Conservation (phyloP, 2,329 filamentous ascomycete species). For the Penicillium sp. region DNA sequence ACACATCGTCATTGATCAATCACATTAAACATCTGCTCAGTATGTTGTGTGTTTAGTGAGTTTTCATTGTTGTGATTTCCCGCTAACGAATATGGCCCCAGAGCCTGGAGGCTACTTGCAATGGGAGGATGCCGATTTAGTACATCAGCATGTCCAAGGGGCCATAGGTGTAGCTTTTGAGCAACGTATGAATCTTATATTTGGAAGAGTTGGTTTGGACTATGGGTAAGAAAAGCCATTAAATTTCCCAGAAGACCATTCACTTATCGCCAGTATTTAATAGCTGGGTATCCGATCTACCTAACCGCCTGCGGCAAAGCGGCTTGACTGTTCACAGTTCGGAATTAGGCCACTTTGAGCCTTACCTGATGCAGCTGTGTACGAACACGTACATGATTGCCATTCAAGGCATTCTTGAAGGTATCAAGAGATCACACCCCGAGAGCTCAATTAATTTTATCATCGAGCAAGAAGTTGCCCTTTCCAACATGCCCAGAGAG, state of each 20-base stretch:
- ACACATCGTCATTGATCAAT: slow-evolving; percentile 8
- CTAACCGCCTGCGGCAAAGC: background rate
- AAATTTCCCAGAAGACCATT: background rate
- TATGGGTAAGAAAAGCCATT: background rate
- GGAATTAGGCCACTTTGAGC: background rate
- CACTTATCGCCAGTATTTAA: background rate
- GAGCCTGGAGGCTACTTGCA: slow-evolving; percentile 25
- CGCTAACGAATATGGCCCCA: background rate
- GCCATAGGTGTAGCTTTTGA: slow-evolving; percentile 2
- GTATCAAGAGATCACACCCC: background rate
- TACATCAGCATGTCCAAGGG: slow-evolving; percentile 6
- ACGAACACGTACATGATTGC: slow-evolving; percentile 6
- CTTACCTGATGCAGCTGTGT: background rate
- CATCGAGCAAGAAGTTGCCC: background rate
- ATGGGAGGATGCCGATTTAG: slow-evolving; percentile 23
- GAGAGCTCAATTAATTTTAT: background rate
- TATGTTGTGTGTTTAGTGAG: slow-evolving; percentile 12
- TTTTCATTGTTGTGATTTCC: background rate
- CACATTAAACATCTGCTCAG: slow-evolving; percentile 15
- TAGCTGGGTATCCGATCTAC: background rate
- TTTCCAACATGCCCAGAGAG: background rate
- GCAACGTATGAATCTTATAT: background rate
- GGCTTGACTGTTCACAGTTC: background rate
- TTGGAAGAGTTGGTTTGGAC: slow-evolving; percentile 1
- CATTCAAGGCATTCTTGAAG: slow-evolving; percentile 2